Conservation (phyloP, 2,329 filamentous ascomycete species). For the Pyrenophora seminiperda region DNA sequence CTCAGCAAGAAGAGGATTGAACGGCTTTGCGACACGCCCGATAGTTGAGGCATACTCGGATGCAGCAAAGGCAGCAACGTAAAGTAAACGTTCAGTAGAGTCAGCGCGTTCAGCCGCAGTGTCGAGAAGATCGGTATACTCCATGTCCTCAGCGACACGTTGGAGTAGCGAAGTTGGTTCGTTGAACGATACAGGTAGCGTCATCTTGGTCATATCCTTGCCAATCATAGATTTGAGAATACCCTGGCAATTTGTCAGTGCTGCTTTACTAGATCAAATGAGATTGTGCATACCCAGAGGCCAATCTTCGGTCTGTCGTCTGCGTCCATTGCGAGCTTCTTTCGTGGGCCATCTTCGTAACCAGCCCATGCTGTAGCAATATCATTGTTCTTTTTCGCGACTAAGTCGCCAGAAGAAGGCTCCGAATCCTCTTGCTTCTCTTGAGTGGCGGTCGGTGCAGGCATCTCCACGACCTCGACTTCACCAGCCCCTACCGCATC, state of each 20-base stretch:
- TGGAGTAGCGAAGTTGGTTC: conserved; percentile 95
- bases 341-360: conserved; percentile 86
- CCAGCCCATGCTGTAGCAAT: conserved; percentile 81
- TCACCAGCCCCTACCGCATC: conserved; percentile 94
- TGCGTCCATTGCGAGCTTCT: conserved; percentile 82
- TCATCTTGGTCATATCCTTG: conserved; percentile 99
- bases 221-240: conserved; percentile 99
- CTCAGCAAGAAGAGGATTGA: conserved; percentile 94
- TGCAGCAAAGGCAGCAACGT: conserved; percentile 92
- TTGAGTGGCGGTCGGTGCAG: conserved; percentile 46
- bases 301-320: conserved; percentile 93
- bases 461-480: conserved; percentile 77
- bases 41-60: conserved; percentile 98
- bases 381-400: conserved; percentile 61
- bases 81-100: conserved; percentile 88
- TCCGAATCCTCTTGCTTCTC: conserved; percentile 44
- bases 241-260: conserved; percentile 61
- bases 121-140: conserved; percentile 92
- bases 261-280: background rate
- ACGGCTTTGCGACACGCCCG: conserved; percentile 94
- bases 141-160: conserved; percentile 96
- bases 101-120: conserved; percentile 83
- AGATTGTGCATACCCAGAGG: conserved; percentile 72
- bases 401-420: conserved; percentile 52
- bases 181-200: conserved; percentile 95